A percentile compares a stretch with the other conserved stretches of the same genome.
These are phyloP conservation scores for Phragmites australis DNA, from an alignment of 176 grass and related monocot species.

Conservation along the genomic window DNA sequence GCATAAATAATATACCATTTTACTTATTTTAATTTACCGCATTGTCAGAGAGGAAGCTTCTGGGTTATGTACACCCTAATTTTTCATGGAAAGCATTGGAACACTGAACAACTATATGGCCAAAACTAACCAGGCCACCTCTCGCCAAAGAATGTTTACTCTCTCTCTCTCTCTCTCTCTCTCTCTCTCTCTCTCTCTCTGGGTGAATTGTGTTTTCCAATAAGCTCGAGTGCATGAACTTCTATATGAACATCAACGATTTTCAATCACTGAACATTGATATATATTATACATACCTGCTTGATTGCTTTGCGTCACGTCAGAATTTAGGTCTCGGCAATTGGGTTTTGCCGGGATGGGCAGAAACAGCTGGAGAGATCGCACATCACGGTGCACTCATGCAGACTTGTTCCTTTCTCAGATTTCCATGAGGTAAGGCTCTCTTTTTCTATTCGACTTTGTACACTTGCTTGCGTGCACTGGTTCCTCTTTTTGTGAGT, in stretches of 20 bases:
- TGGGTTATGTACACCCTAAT: not conserved
- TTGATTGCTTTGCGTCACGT: slow-evolving; percentile 7
- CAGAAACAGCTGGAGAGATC: not conserved
- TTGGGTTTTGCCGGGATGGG: not conserved
- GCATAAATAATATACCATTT: slow-evolving; percentile 40
- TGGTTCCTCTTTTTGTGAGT: slow-evolving; percentile 19
- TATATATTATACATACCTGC: not conserved
- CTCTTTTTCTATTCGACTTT: slow-evolving; percentile 16
- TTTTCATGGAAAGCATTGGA: not conserved
- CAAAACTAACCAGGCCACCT: not conserved
- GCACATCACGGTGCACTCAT: not conserved
- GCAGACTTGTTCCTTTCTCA: not conserved
- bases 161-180: no score
- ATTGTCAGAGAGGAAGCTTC: not conserved
- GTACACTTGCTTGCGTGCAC: slow-evolving; percentile 32
- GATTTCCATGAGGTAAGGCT: slow-evolving; percentile 32
- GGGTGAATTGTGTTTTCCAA: not conserved
- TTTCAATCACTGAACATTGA: not conserved
- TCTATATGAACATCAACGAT: not conserved
- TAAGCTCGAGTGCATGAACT: not conserved
- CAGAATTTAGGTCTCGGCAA: slow-evolving; percentile 36
- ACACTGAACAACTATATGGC: not conserved
- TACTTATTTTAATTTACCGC: not conserved
- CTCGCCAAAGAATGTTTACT: slow-evolving; percentile 15
- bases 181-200: no score